Conservation (phyloP, 2,329 filamentous ascomycete species). For the Fusarium papillatum region DNA sequence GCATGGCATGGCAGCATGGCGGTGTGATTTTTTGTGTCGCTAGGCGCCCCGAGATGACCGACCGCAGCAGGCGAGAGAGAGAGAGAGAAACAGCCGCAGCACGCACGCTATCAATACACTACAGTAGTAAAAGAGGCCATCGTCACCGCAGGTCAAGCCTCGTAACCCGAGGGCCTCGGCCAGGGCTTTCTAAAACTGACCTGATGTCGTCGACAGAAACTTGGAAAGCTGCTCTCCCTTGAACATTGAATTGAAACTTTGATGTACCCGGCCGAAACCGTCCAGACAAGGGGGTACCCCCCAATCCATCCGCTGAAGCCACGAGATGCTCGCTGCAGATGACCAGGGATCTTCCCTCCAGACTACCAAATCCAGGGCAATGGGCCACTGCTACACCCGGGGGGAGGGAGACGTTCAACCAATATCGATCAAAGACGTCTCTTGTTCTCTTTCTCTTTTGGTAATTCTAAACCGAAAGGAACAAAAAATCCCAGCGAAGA, state of each 20-base stretch:
- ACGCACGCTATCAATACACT: neutral
- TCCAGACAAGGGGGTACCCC: neutral
- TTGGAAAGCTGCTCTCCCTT: neutral
- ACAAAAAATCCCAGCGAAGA: neutral
- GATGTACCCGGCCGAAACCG: conserved; percentile 9
- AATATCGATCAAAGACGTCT: conserved; percentile 8
- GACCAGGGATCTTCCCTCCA: conserved; percentile 19
- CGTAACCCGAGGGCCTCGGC: neutral
- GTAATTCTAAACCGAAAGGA: neutral
- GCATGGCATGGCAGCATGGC: neutral
- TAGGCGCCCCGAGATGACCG: neutral
- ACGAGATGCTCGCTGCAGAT: conserved; percentile 14
- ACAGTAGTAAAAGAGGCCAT: neutral
- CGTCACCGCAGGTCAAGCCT: neutral
- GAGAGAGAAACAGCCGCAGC: neutral
- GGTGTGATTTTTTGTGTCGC: neutral
- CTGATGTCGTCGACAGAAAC: neutral
- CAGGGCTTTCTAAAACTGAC: neutral
- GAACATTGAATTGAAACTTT: neutral
- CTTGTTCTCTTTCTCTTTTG: neutral
- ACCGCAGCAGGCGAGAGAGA: neutral
- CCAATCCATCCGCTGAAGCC: neutral
- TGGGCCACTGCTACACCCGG: neutral
- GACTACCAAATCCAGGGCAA: conserved; percentile 23
- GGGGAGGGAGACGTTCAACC: neutral